These are phyloP conservation scores for Scytalidium lignicola DNA, from an alignment of 2,329 filamentous ascomycete species.

Conservation along the genomic window DNA sequence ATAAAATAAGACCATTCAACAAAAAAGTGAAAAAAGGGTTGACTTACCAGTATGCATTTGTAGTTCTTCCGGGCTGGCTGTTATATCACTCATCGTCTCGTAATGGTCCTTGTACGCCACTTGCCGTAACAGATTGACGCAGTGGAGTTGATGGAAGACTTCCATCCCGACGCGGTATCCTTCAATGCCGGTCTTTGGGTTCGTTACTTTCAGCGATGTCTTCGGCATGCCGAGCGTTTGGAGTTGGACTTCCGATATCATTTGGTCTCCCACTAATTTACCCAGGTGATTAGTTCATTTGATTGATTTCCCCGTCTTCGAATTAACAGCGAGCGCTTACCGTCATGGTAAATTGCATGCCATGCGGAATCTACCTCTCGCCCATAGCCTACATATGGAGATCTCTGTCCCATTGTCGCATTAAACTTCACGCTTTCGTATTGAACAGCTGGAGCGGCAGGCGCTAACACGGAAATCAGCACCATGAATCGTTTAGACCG, in stretches of 20 bases:
- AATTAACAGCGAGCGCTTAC: too few relatives aligned
- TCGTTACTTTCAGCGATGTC: conserved; percentile 47
- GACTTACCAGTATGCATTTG: conserved; percentile 32
- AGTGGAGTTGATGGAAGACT: conserved; percentile 34
- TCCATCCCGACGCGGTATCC: conserved; percentile 53
- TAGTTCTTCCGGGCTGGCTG: conserved; percentile 35
- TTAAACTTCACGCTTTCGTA: conserved; percentile 48
- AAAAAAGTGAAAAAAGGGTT: too few relatives aligned
- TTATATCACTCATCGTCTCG: conserved; percentile 38
- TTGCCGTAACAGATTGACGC: conserved; percentile 34
- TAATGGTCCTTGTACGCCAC: conserved; percentile 47
- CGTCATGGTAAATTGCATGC: conserved; percentile 46
- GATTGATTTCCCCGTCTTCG: too few relatives aligned
- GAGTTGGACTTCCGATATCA: conserved; percentile 51
- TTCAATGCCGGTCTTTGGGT: conserved; percentile 49
- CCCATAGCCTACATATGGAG: conserved; percentile 49
- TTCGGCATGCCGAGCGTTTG: conserved; percentile 46
- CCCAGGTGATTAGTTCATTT: conserved; percentile 3
- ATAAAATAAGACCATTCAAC: too few relatives aligned
- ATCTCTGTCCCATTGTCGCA: conserved; percentile 33
- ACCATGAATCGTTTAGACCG: too few relatives aligned
- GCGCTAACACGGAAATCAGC: conserved; percentile 31
- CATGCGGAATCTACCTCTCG: conserved; percentile 53
- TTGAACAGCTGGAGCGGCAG: conserved; percentile 40
- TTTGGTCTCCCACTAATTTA: conserved; percentile 55